A percentile compares a stretch with the other conserved stretches of the same genome.
Conservation (phyloP, 1,139 yeast genomes). For the Trichomonascaceae sp. region DNA sequence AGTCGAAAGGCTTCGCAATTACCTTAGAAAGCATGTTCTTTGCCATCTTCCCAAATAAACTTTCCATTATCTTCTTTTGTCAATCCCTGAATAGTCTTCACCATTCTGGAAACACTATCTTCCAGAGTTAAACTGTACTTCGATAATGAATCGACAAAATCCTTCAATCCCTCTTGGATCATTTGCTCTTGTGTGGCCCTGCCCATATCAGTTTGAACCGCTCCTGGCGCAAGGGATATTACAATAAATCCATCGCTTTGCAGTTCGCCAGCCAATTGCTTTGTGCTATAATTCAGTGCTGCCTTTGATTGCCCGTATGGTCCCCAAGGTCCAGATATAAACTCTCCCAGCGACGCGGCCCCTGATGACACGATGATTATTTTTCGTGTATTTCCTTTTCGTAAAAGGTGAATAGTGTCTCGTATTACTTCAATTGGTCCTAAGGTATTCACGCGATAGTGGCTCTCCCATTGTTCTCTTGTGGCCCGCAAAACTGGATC, state of each 20-base stretch:
- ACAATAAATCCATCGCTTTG: constrained; percentile 25
- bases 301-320: constrained; percentile 37
- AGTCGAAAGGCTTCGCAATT: no score
- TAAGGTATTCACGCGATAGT: constrained; percentile 29
- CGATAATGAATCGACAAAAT: not conserved
- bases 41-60: constrained; percentile 14
- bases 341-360: constrained; percentile 26
- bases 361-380: constrained; percentile 24
- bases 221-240: constrained; percentile 32
- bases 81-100: constrained; percentile 10
- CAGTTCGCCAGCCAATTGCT: constrained; percentile 25
- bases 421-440: constrained; percentile 34
- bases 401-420: constrained; percentile 14
- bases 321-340: constrained; percentile 16
- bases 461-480: constrained; percentile 28
- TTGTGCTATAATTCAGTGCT: constrained; percentile 29
- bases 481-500: constrained; percentile 11
- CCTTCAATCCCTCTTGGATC: not conserved
- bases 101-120: constrained; percentile 12
- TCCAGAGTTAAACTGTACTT: constrained; percentile 4
- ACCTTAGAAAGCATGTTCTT: constrained; percentile 8
- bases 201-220: constrained; percentile 32
- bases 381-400: constrained; percentile 19
- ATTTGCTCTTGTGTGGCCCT: not conserved
- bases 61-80: constrained; percentile 10